Base-by-base conservation (phyloP, 805 yeast species). In the Priceomyces castillae region DNA sequence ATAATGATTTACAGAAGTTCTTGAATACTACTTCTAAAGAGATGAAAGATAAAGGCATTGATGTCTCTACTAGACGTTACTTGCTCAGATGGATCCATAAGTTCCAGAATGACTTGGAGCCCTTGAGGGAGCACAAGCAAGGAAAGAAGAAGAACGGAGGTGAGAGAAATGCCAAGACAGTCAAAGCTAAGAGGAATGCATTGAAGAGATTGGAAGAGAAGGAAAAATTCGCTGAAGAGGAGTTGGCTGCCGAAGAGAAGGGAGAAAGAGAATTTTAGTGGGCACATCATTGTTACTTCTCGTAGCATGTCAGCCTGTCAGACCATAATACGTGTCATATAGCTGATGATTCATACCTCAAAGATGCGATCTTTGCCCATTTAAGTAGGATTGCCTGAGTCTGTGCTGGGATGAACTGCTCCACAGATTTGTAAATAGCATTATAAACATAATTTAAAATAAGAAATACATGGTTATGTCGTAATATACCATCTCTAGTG, bases 91-190 rank as follows among this genome's bases (percentile, higher is more conserved):
- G 95, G 83, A 74, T 79, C 39, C 82, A 90, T 56, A 79, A 76
- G 53, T 84, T 74, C 56, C 76, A 79, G 54, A 74, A 78, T 47
- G 80, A 82, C 42, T 65, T 70, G 54, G 74, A 72, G 42, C 72
- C 76, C 16, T 67, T 86, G 44, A 56, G 68, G 44, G 86, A 81
- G 56, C 72, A 79, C 50, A 77, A 77, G 52, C 64, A 70, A 48
- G 88, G 90, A n/a, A 82, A 76, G 71, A 88, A 88, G 74, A 74
- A 77, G 54, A 72, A 71, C 54, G 97, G 97, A 19, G 96, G 97
- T 57, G 97, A 90, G 66, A 79, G 96, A 62, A 84, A 81, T 56
- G 77, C 84, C 47, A 80, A 76, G 55, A 58, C 66, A 12, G 73
- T 71, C 16, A 51, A 59, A 48, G 76, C 76, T 22, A 84, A 82